Evolutionary conservation across 768 basidiomycete genomes (phyloP), one percentile per base, ranked within the genome.

Genomic region (Leccinum sublutescens): DNA sequence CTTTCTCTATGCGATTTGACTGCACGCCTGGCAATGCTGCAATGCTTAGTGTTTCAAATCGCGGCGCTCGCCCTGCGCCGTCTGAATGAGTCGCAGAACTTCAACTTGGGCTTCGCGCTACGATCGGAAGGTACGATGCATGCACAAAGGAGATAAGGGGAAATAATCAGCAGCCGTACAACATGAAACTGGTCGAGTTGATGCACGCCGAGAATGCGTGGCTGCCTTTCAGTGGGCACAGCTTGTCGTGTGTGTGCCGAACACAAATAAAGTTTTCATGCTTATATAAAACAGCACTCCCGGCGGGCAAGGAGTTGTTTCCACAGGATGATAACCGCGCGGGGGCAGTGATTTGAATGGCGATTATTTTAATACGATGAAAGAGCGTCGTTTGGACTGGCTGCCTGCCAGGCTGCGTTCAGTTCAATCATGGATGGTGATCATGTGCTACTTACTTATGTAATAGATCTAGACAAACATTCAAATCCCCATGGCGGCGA

Each of bases 171-270:
- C 7, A 54, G 60, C 27, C 38, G 56, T 62, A 67, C 61, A 65
- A 63, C 65, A 61, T 55, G 60, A 23, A 60, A n/a, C 17, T 40
- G 40, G 55, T 55, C 19, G 58, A 57, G 12, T 72, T 72, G 71
- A 68, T 68, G 58, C 71, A 68, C 57, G 70, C 67, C 57, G 64
- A 23, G 60, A 43, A 50, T 59, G 71, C 68, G 60, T 72, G 69
- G 36, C 55, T 56, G 61, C 61, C 61, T 52, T 60, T 57, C 51
- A 61, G 9, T 43, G n/a, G 17, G 59, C 63, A 69, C 62, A 58
- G 64, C 56, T 62, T 49, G 55, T 58, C 40, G 40, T 43, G 40
- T 43, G 40, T 19, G 14, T 23, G 23, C 19, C 47, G 23, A 48
- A 48, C 47, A 48, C 21, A 48, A 57, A 69, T 67, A 65, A 48